Percentiles rank a stretch among this genome's conserved stretches.
Evolutionary conservation across 2,329 filamentous ascomycete genomes (phyloP).

Genomic region (Dothistroma septosporum): DNA sequence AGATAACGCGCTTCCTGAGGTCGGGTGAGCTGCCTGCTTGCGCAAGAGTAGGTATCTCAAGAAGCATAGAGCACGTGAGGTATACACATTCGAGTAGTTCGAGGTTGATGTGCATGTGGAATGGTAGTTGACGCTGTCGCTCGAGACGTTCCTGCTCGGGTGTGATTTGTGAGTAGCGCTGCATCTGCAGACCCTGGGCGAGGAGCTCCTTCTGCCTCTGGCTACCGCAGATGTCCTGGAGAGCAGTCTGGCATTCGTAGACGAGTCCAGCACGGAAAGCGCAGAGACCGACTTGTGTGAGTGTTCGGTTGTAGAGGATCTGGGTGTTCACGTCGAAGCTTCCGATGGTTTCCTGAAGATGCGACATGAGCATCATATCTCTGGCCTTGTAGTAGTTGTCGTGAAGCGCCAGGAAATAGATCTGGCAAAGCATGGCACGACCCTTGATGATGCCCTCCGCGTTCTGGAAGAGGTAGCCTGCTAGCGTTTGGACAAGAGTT

Average conservation of each 20-base stretch:
- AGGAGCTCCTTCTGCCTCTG: conserved; percentile 96
- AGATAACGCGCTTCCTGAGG: conserved; percentile 95
- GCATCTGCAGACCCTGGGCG: conserved; percentile 96
- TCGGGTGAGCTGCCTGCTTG: conserved; percentile 96
- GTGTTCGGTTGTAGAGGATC: conserved; percentile 96
- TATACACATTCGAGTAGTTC: conserved; percentile 98
- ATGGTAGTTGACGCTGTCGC: conserved; percentile 93
- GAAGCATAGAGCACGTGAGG: conserved; percentile 97
- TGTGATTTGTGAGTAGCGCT: conserved; percentile 91
- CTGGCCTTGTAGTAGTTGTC: conserved; percentile 97
- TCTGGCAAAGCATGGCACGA: conserved; percentile 95
- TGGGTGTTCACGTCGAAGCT: conserved; percentile 97
- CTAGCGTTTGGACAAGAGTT: conserved; percentile 77
- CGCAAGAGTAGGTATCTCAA: conserved; percentile 94
- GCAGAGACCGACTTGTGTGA: conserved; percentile 96
- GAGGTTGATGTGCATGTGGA: conserved; percentile 99
- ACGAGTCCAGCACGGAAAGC: conserved; percentile 96
- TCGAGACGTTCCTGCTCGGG: conserved; percentile 97
- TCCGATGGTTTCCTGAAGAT: conserved; percentile 93
- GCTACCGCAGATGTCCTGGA: conserved; percentile 97
- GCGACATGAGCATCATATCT: conserved; percentile 99
- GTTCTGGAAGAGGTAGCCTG: conserved; percentile 90
- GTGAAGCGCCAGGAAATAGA: conserved; percentile 96
- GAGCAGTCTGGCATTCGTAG: conserved; percentile 94
- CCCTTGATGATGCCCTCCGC: conserved; percentile 95